Conservation (phyloP, 1,284 basidiomycete genomes). For the Stygiomarasmius scandens region DNA sequence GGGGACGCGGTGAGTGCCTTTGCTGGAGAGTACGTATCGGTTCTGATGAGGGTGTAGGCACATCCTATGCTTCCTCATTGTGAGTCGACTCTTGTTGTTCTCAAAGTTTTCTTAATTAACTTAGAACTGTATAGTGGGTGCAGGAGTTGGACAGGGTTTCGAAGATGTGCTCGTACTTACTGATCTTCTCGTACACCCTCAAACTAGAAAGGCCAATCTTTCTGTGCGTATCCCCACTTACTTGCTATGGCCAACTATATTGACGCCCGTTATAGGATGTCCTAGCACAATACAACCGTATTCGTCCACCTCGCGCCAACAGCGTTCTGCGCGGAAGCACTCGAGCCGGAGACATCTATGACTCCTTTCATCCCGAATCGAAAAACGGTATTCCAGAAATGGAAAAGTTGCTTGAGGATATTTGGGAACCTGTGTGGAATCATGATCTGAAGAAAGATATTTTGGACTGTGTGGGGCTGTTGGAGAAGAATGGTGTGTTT, state of each 20-base stretch:
- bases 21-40: too few relatives aligned
- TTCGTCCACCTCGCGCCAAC: constrained; percentile 50
- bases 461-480: constrained; percentile 23
- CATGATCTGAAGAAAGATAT: constrained; percentile 46
- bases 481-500: constrained; percentile 18
- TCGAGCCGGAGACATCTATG: constrained; percentile 43
- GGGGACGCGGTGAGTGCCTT: constrained; percentile 56
- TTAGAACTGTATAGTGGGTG: too few relatives aligned
- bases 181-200: constrained; percentile 48
- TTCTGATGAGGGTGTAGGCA: constrained; percentile 34
- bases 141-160: constrained; percentile 64
- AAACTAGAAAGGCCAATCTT: constrained; percentile 46
- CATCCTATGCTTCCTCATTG: constrained; percentile 56
- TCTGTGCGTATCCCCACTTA: constrained; percentile 36
- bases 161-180: constrained; percentile 60
- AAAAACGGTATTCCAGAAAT: constrained; percentile 29
- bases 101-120: too few relatives aligned
- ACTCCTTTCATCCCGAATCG: constrained; percentile 33
- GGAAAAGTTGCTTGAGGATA: constrained; percentile 34
- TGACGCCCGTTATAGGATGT: constrained; percentile 33
- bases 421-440: constrained; percentile 52
- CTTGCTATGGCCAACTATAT: not conserved
- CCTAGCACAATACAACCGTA: constrained; percentile 45
- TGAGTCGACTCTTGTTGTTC: not conserved
- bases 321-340: constrained; percentile 44